Evolutionary conservation across 140 eudicot genomes (phyloP), one percentile per base, ranked within the genome.

Genomic region (Cichorium intybus): DNA sequence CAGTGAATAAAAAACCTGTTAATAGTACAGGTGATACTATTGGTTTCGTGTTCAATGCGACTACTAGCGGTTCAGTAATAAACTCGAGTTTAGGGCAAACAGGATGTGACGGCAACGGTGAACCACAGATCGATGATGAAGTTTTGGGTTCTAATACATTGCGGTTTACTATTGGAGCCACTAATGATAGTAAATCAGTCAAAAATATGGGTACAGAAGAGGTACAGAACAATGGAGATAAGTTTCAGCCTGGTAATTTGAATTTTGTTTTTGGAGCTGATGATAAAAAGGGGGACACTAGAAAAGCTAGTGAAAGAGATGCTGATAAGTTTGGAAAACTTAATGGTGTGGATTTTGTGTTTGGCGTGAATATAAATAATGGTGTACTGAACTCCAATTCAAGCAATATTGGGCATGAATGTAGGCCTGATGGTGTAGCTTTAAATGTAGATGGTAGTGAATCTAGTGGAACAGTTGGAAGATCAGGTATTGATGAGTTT

Each of bases 341-440:
- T 46, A 75, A 70, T 56, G 60, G 69, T 41, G 23, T 56, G 46
- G 72, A 69, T 47, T 75, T 62, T 61, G 77, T 71, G 64, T 80
- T 80, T 75, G 85, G 81, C 34, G 75, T 41, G 53, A 60, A 68
- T 27, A 24, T 16, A 62, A 63, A 49, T 43, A 29, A 54, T 61
- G 73, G 68, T 28, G 68, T 52, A 56, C 18, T 6, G 43, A 48
- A 34, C 18, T 24, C 55, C 5, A 37, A 47, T 62, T 43, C 34
- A 18, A 29, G 67, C 57, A 68, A 68, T 12, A 3, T 39, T 75
- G 51, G 46, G 27, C 23, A 41, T 74, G 78, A 23, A 53, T 11
- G 0, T 56, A 16, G 51, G 70, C 6, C 35, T 39, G 64, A 28
- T 45, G 29, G 54, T 75, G 77, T 37, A 10, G 26, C 20, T 39